Base-by-base conservation (phyloP, 1,139 yeast genomes). In the Saccharomycopsis hybrid region DNA sequence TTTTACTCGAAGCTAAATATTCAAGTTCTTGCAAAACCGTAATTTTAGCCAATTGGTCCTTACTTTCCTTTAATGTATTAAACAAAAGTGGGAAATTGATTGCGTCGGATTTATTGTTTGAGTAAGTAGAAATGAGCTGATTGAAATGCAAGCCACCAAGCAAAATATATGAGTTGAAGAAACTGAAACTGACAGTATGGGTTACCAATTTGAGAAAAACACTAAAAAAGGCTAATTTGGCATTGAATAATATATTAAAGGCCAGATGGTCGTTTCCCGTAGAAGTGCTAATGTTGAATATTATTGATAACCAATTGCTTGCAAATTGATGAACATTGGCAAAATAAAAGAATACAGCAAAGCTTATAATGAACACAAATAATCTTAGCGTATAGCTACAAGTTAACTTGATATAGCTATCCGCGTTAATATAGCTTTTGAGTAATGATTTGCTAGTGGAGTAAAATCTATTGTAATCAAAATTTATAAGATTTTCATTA, bases 91-190 rank as follows among this genome's bases (percentile, higher is more conserved):
- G 46, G 13, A 50, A 40, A 25, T 48, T 44, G 35, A 35, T 44
- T 4, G 45, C 32, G 8, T 41, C 36, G 25, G 27, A 33, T 11
- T 48, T 37, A 30, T 41, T 39, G 28, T 33, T 35, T 9, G 47
- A 45, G 38, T 48, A 52, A n/a, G 42, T 44, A 11, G 53, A 50
- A 8, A 52, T 46, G 27, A 39, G 33, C 29, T 50, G 53, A 13
- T 41, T 33, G 30, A 47, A 52, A 38, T 52, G 55, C n/a, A 47
- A 41, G 18, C 53, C 32, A 2, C 55, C 55, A 18, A 50, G 27
- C n/a, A 50, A 9, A 31, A 48, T 47, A 41, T 52, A 52, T 11
- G 54, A 44, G 24, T 46, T 45, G 46, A 52, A 52, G 4, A 50
- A 27, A 25, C 40, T 41, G 37, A 29, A 33, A 24, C 27, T 24